Conservation (phyloP, 148 eudicot species). For the Rhododendron mucronatum region DNA sequence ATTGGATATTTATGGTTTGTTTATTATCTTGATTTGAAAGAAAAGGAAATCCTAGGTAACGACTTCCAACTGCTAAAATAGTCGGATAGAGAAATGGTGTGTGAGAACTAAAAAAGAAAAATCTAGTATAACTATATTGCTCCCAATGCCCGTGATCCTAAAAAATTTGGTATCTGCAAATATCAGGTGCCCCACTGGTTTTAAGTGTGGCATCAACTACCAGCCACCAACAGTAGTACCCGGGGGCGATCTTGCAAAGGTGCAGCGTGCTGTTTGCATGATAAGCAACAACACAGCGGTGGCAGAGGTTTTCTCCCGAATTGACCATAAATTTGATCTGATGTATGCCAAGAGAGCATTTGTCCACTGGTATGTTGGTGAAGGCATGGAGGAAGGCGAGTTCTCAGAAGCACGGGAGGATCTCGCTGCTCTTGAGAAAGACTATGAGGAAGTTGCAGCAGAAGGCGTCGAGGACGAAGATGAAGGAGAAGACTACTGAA, state of each 20-base stretch:
- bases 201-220: constrained; percentile 23
- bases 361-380: constrained; percentile 26
- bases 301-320: constrained; percentile 18
- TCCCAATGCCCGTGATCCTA: background rate
- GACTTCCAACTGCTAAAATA: background rate
- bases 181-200: constrained; percentile 23
- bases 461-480: constrained; percentile 11
- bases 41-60: background rate
- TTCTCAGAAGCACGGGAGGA: constrained; percentile 25
- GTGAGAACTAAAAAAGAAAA: background rate
- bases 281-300: constrained; percentile 24
- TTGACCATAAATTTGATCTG: constrained; percentile 21
- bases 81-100: background rate
- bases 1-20: background rate
- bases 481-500: constrained; percentile 9
- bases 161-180: background rate
- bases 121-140: background rate
- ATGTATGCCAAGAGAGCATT: constrained; percentile 24
- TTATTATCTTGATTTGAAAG: background rate
- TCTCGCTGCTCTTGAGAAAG: constrained; percentile 26
- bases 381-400: constrained; percentile 27
- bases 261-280: constrained; percentile 22
- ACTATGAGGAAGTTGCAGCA: constrained; percentile 20
- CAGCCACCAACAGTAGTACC: constrained; percentile 23
- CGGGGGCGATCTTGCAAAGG: constrained; percentile 23